Evolutionary conservation across 495 filamentous ascomycete species (phyloP), one percentile per base, ranked within the genome.

Genomic region (Penicillium angulare): DNA sequence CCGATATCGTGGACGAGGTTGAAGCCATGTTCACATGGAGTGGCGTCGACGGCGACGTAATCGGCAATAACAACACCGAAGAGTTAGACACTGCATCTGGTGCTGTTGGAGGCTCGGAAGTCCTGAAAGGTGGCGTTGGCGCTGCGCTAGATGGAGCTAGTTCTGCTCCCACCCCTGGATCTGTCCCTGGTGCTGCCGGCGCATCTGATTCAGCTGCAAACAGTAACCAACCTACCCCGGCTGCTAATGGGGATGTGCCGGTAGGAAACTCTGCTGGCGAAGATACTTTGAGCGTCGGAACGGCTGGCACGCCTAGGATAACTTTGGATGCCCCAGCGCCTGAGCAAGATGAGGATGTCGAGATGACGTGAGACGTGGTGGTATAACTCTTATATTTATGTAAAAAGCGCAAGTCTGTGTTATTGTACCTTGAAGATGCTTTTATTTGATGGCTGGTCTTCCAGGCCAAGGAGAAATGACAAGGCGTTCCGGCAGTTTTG

Each of bases 1-100:
- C 90, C 59, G 92, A 97, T 66, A 78, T 97, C 29, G 77, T 96
- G 13, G 95, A 98, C 64, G 92, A 97, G 65, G 86, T 92, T 38
- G 89, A 92, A 39, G 74, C 74, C 15, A 77, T 77, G 74, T 61
- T 71, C 15, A 64, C 73, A 7, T 77, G 74, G 74, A 69, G 74
- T 16, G 68, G 67, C n/a, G 57, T 72, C 17, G 68, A 75, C 27
- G 67, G 67, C 23, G 60, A 74, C 32, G 59, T 74, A 18, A 65
- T 74, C 29, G 57, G 53, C 12, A 69, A 68, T 33, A 59, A 57
- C 22, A 54, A 52, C 21, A 53, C 61, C 2, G 64, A 65, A 27
- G 42, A 65, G 15, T 62, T 68, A 36, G 65, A 55, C 18, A 43
- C 62, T 18, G 62, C 60, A 5, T 55, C 59, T 36, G 65, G 64